Evolutionary conservation across 176 grass and related monocot genomes (phyloP), one percentile per base, ranked within the genome.

Genomic region (Chrysopogon serrulatus): DNA sequence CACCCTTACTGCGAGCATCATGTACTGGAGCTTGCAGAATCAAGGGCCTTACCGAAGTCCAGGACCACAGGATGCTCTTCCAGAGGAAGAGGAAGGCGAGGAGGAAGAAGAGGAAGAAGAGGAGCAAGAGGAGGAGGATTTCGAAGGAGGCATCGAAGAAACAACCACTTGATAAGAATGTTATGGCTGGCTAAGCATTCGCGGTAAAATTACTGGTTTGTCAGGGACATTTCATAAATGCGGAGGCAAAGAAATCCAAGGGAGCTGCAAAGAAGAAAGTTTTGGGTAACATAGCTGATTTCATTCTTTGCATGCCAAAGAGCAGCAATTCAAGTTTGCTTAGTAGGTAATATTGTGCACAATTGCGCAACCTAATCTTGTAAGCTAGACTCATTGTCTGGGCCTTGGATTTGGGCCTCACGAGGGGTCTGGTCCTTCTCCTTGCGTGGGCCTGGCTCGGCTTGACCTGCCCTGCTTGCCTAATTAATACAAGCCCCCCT

Each of bases 21-120:
- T 98, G 96, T 93, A 92, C 24, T 98, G 92, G 88, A 92, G 96
- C 74, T 76, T 98, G 21, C 86, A 92, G 60, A 94, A 82, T 32
- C 88, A 93, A 18, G 87, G 80, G 74, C 75, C 87, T 49, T 79
- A 88, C 43, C 69, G 86, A 76, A 64, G 83, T 73, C 71, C 83
- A 35, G 79, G 60, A 27, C 61, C 73, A 37, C 84, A 14, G 10
- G 82, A 85, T 60, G 21, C 74, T 44, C 80, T 90, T 47, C 28
- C 10, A 26, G 84, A 90, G 60, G 84, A 74, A 34, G 83, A 83
- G n/a, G 88, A 87, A 24, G 56, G 53, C 0, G 83, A 66, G 4
- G 81, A 64, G 11, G 69, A 71, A 1, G 74, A 24, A 1, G 87
- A 76, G 0, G 86, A 79, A 0, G 82, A 75, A 1, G 64, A 64